phyloP scores from a whole-genome alignment of 805 yeast genomes.

The Saccharomyces kudriavzevii region DNA sequence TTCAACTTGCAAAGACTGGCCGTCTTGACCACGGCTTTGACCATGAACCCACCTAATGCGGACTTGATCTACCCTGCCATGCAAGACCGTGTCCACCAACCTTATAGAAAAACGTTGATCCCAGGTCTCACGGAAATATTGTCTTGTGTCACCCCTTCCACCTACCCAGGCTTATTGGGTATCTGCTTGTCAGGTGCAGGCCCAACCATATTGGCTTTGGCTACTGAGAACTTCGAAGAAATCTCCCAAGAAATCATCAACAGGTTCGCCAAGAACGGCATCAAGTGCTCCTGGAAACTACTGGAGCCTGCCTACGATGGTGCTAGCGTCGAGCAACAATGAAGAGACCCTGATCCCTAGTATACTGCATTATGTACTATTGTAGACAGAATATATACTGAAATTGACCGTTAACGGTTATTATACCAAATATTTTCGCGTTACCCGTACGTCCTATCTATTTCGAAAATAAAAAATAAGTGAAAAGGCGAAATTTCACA shows the following conservation, averaged over 20 bases:
- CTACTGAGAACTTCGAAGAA: slow-evolving; percentile 76
- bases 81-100: slow-evolving; percentile 96
- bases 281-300: slow-evolving; percentile 74
- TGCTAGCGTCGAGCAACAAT: slow-evolving; percentile 42
- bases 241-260: slow-evolving; percentile 71
- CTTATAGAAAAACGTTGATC: slow-evolving; percentile 84
- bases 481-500: not conserved
- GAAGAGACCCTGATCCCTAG: not conserved
- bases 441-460: not conserved
- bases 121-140: slow-evolving; percentile 86
- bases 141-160: slow-evolving; percentile 67
- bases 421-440: not conserved
- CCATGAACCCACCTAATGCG: slow-evolving; percentile 75
- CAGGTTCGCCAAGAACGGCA: slow-evolving; percentile 57
- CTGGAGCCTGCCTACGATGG: slow-evolving; percentile 86
- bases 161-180: slow-evolving; percentile 82
- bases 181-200: slow-evolving; percentile 97
- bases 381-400: not conserved
- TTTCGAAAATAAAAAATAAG: not conserved
- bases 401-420: not conserved
- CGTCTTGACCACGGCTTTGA: slow-evolving; percentile 82
- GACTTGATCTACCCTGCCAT: slow-evolving; percentile 83
- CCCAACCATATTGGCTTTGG: slow-evolving; percentile 90
- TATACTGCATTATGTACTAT: not conserved
- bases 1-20: slow-evolving; percentile 92